A percentile compares a stretch with the other conserved stretches of the same genome.
phyloP scores from a whole-genome alignment of 148 eudicot species.

The Tetragonia tetragonoides region DNA sequence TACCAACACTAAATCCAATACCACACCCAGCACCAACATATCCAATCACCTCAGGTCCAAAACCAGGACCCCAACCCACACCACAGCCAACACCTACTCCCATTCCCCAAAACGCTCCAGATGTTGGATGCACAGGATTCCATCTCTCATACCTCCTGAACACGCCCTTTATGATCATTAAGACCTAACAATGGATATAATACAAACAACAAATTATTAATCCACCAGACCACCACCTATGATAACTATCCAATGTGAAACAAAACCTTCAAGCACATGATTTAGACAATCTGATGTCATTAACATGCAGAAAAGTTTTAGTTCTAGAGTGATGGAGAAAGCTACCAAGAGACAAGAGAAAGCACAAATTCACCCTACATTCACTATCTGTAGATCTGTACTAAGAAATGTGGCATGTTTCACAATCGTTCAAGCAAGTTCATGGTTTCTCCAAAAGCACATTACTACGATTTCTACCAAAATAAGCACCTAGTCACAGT shows the following conservation, averaged over 20 bases:
- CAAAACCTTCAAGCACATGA: background rate
- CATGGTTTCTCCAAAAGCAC: background rate
- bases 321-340: background rate
- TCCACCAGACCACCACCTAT: background rate
- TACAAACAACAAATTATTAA: background rate
- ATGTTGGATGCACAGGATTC: conserved; percentile 98
- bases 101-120: conserved; percentile 97
- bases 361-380: background rate
- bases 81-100: conserved; percentile 97
- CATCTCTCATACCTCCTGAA: conserved; percentile 80
- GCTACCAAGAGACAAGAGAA: background rate
- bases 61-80: conserved; percentile 99
- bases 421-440: background rate
- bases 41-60: conserved; percentile 96
- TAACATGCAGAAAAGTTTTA: background rate
- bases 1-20: conserved; percentile 81
- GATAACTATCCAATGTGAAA: background rate
- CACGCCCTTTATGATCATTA: conserved; percentile 82
- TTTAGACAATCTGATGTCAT: background rate
- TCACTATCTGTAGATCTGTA: background rate
- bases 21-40: conserved; percentile 99
- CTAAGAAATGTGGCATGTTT: background rate
- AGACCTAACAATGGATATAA: conserved; percentile 45
- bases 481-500: background rate
- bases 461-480: background rate